Evolutionary conservation across 345 rosid genomes (phyloP).

Genomic region (Aquilaria sinensis): DNA sequence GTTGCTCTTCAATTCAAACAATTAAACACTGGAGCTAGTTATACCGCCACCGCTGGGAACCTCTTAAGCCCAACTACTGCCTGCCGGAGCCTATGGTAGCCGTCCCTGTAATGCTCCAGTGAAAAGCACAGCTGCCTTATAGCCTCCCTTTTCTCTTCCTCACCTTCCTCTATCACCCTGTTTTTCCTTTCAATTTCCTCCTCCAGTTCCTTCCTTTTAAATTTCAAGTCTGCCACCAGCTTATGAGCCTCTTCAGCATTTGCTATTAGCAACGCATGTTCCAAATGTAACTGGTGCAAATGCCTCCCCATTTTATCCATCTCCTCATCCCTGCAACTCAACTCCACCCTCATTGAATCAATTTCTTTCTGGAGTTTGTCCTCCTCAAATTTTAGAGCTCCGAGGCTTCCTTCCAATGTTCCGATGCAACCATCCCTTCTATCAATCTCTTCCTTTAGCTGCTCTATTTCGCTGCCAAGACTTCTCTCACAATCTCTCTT

Average conservation of each 20-base stretch:
- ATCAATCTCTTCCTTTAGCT: conserved; percentile 30
- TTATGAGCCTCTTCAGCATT: conserved; percentile 17
- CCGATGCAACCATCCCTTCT: conserved; percentile 28
- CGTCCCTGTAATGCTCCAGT: conserved; percentile 44
- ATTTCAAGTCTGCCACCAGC: conserved; percentile 27
- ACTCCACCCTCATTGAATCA: conserved; percentile 24
- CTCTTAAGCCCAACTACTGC: conserved; percentile 27
- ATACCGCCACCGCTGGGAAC: conserved; percentile 14
- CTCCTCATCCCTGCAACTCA: conserved; percentile 23
- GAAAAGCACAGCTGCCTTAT: conserved; percentile 58
- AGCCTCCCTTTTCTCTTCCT: conserved; percentile 57
- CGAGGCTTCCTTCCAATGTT: conserved; percentile 21
- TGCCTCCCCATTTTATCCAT: conserved; percentile 37
- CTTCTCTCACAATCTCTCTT: conserved; percentile 32
- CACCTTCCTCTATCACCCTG: conserved; percentile 32
- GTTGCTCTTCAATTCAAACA: too few relatives aligned
- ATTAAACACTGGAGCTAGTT: background rate
- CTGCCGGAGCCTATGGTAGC: conserved; percentile 31
- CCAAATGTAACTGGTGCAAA: conserved; percentile 35
- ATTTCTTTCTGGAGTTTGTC: conserved; percentile 26
- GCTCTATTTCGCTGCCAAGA: conserved; percentile 23
- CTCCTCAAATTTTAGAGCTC: conserved; percentile 26
- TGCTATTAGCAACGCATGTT: conserved; percentile 34
- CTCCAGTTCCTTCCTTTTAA: conserved; percentile 29
- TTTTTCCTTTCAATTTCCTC: conserved; percentile 40